Evolutionary conservation across 2,329 filamentous ascomycete genomes (phyloP), one percentile per base, ranked within the genome.

Genomic region (Tolypocladium tropicale): DNA sequence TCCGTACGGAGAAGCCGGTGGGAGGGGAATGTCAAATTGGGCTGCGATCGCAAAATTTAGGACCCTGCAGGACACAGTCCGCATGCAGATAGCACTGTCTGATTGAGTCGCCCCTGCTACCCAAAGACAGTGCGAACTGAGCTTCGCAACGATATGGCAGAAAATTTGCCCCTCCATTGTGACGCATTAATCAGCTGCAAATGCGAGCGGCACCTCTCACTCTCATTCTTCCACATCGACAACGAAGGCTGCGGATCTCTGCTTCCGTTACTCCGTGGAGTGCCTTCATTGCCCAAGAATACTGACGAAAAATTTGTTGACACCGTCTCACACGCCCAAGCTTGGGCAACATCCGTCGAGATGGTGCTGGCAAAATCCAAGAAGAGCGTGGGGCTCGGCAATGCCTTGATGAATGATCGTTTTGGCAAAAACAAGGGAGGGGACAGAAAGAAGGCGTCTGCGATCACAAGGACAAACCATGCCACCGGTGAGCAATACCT

Each of bases 361-460:
- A 84, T 84, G 81, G 73, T 75, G 69, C 72, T 78, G 66, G 85
- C 94, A 73, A 99, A 97, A 77, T 96, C 91, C 62, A 97, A 96
- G 74, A 95, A 92, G 74, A 82, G 85, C 66, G 90, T 96, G 67
- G 94, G 94, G 71, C 85, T 99, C 76, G 94, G 94, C 71, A 96
- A 96, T 77, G 85, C 88, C 76, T 83, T 99, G 70, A 99, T 99
- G 94, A 97, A 97, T 71, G 94, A 97, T 76, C 88, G 93, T 57
- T 96, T 97, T 73, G 90, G 92, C 68, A 95, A 94, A 75, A 89
- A 90, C 67, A 96, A 95, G 73, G 89, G 90, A 62, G 70, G 80
- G 53, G 88, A 92, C 71, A 86, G 91, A 70, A 93, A 90, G 74
- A 88, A 87, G 69, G 82, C 69, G 6, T 70, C 72, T 1, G 77